Base-by-base conservation (phyloP, 1,284 basidiomycete genomes). In the Irpex sp. region DNA sequence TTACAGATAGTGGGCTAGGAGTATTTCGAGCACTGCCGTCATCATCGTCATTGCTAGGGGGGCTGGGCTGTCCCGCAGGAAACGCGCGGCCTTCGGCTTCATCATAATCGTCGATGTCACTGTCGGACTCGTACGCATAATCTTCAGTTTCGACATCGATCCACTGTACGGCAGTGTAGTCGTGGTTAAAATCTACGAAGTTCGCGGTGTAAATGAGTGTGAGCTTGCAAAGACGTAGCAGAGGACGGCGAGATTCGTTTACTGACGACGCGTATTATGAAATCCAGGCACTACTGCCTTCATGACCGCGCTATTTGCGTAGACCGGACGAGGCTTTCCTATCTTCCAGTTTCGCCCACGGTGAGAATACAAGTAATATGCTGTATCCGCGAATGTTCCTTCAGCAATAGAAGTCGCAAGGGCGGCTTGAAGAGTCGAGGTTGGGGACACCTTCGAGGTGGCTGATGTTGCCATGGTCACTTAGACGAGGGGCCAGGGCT, bases 271-370 rank as follows among this genome's bases (percentile, higher is more conserved):
- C 31, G 31, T 31, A 31, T 34, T 37, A 9, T 31, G 44, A 54
- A 69, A 69, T 34, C 66, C 52, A 31, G 65, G 57, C 1, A 58
- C 62, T 15, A 60, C 61, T 11, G 52, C 60, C 26, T 63, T 62
- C 51, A 71, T 40, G 3, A 68, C 58, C 5, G n/a, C 44, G 56
- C 69, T 68, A 49, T 67, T 71, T 1, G 66, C 69, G 49, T 66
- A 70, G 5, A 69, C 56, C 0, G 62, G 7, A 2, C 57, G 57
- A 7, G 66, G 65, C 5, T 52, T 63, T 13, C 63, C 64, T 3
- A 69, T 63, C 21, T 57, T 54, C 1, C 67, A 65, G 9, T 60
- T 59, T 4, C 36, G n/a, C 3, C 51, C 38, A 21, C 68, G 66
- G 21, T 61, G 57, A 11, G 70, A 66, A 49, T 62, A 69, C 6